phyloP scores from a whole-genome alignment of 2,329 filamentous ascomycete species.

The Neoarthrinium moseri region DNA sequence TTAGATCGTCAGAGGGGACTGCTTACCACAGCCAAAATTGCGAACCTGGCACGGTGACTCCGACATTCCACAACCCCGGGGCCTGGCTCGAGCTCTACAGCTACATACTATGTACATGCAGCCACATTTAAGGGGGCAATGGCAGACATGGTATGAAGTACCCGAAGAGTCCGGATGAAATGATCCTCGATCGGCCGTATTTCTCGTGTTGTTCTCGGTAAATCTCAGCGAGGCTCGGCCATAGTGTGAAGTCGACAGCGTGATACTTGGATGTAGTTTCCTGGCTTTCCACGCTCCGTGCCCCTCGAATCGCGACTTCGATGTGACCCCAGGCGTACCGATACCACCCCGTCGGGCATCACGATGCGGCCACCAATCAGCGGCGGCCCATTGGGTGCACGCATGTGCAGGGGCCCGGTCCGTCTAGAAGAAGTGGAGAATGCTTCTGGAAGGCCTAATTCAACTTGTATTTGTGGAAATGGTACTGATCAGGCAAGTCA shows the following conservation, averaged over 20 bases:
- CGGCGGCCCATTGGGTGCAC: constrained; percentile 1
- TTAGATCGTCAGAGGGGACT: too few relatives aligned
- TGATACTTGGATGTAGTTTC: not conserved
- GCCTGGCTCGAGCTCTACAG: too few relatives aligned
- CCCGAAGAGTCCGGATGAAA: too few relatives aligned
- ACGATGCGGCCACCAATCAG: constrained; percentile 3
- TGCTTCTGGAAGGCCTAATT: constrained; percentile 22
- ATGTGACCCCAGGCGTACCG: constrained; percentile 4
- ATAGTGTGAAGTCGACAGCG: not conserved
- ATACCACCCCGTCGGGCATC: constrained; percentile 6
- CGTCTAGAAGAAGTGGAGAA: constrained; percentile 17
- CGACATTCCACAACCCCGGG: too few relatives aligned
- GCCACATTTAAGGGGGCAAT: too few relatives aligned
- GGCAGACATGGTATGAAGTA: too few relatives aligned
- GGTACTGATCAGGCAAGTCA: constrained; percentile 22
- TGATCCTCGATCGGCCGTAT: too few relatives aligned
- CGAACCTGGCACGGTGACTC: too few relatives aligned
- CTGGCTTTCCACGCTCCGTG: not conserved
- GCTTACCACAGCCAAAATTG: too few relatives aligned
- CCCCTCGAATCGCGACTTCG: not conserved
- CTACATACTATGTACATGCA: too few relatives aligned
- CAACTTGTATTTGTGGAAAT: constrained; percentile 18
- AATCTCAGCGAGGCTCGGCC: too few relatives aligned
- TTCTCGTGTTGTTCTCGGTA: too few relatives aligned
- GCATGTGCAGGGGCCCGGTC: constrained; percentile 9